These are phyloP conservation scores for Hypoxylon trugodes DNA, from an alignment of 495 filamentous ascomycete species.

Conservation along the genomic window DNA sequence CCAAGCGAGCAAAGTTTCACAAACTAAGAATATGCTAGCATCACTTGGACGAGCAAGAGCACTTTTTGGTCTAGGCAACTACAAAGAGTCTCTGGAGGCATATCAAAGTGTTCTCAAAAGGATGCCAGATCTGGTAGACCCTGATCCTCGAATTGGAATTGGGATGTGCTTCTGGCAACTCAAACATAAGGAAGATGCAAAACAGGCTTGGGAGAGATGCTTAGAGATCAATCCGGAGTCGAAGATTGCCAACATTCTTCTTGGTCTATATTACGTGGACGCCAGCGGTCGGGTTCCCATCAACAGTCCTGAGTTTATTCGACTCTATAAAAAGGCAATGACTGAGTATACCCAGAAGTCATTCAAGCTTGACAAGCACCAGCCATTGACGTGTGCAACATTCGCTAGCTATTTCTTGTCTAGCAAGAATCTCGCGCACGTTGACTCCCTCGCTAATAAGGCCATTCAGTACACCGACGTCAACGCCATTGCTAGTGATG, in stretches of 20 bases:
- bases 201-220: constrained; percentile 85
- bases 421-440: constrained; percentile 75
- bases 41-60: constrained; percentile 85
- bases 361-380: constrained; percentile 94
- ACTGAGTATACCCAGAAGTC: constrained; percentile 90
- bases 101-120: constrained; percentile 88
- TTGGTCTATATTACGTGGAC: constrained; percentile 88
- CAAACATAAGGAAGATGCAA: constrained; percentile 91
- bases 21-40: constrained; percentile 88
- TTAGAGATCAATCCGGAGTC: constrained; percentile 87
- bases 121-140: constrained; percentile 89
- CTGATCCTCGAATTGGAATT: constrained; percentile 93
- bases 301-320: constrained; percentile 77
- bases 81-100: constrained; percentile 77
- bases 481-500: constrained; percentile 93
- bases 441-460: constrained; percentile 87
- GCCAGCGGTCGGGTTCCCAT: constrained; percentile 79
- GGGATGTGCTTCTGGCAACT: constrained; percentile 97
- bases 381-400: constrained; percentile 86
- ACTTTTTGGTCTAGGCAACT: constrained; percentile 82
- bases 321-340: constrained; percentile 91
- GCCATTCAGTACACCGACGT: constrained; percentile 96
- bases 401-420: constrained; percentile 90
- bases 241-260: constrained; percentile 88
- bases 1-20: constrained; percentile 83